Evolutionary conservation across 179 eudicot species (phyloP).

Genomic region (Nepenthes alata): DNA sequence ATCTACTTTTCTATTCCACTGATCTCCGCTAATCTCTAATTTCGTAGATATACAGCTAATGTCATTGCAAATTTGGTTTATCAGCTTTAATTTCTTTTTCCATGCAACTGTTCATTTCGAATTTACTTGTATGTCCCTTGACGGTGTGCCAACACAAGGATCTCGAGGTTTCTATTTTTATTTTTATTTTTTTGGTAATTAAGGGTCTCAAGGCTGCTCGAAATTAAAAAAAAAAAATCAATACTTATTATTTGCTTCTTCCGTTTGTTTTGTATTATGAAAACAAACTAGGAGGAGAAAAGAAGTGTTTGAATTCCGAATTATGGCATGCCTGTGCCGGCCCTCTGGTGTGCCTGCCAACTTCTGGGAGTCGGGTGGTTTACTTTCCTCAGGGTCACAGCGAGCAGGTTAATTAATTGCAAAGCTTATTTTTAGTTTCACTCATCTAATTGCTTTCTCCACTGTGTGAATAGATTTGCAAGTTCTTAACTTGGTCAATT

Average conservation of each 20-base stretch:
- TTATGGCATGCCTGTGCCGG: constrained; percentile 99
- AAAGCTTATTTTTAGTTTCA: neutral
- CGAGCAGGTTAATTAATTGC: constrained; percentile 51
- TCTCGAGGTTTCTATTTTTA: neutral
- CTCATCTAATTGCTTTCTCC: neutral
- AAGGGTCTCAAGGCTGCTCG: neutral
- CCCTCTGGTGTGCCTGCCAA: constrained; percentile 74
- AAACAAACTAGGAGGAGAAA: constrained; percentile 47
- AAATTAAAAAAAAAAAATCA: neutral
- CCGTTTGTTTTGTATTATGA: constrained; percentile 4
- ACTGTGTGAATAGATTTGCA: neutral
- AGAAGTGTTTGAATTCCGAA: constrained; percentile 84
- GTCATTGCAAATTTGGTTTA: neutral
- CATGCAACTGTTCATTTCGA: neutral
- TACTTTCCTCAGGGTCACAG: constrained; percentile 98
- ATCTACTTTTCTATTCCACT: constrained; percentile 3
- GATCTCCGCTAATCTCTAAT: neutral
- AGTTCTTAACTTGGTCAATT: constrained; percentile 9
- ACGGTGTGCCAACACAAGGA: neutral
- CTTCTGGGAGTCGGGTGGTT: constrained; percentile 75
- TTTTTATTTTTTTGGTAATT: neutral
- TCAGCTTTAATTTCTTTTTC: neutral
- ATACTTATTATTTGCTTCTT: neutral
- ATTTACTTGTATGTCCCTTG: neutral
- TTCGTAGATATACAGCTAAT: neutral